Base-by-base conservation (phyloP, 352 stramenopile species). In the Pythium scleroteichum region DNA sequence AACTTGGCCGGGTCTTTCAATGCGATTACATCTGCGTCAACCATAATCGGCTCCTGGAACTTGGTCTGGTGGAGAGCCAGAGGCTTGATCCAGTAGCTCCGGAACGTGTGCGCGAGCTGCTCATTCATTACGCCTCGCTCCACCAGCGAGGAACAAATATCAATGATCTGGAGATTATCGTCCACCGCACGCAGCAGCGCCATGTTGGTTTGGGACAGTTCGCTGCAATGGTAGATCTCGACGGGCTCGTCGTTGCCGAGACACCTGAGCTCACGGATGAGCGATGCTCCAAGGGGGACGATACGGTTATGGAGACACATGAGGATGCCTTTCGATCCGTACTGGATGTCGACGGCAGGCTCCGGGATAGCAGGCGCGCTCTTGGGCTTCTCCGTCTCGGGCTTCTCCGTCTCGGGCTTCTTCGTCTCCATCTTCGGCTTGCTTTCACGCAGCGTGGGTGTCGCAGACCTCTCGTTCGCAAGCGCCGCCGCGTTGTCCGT, bases 11-110 rank as follows among this genome's bases (percentile, higher is more conserved):
- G 74, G 39, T 88, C 60, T 41, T 76, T 75, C 27, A 88, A 45
- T 32, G 76, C 56, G 26, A 88, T 59, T 20, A 79, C 78, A 52
- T 85, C 78, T 17, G 78, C 75, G 59, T 88, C 78, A n/a, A 77
- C 39, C 39, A 77, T 53, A 35, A 77, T 66, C 4, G 65, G 40
- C 23, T 77, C 61, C 14, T 71, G 52, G 24, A 77, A 57, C 27
- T 68, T 53, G 16, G 69, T 72, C 54, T 77, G 65, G 58, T 63
- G 53, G 20, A 73, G 44, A 23, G 69, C 69, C 1, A 77, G 59
- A 10, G 67, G 69, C 44, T 73, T 76, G 68, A 73, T 68, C 64
- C 66, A 73, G 47, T 64, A 72, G 62, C 59, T 75, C 9, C 64
- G 58, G 55, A 71, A 73, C n/a, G 50, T 51, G 33, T 50, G 38